Evolutionary conservation across 768 basidiomycete species (phyloP).

Genomic region (Suillus fuscotomentosus): DNA sequence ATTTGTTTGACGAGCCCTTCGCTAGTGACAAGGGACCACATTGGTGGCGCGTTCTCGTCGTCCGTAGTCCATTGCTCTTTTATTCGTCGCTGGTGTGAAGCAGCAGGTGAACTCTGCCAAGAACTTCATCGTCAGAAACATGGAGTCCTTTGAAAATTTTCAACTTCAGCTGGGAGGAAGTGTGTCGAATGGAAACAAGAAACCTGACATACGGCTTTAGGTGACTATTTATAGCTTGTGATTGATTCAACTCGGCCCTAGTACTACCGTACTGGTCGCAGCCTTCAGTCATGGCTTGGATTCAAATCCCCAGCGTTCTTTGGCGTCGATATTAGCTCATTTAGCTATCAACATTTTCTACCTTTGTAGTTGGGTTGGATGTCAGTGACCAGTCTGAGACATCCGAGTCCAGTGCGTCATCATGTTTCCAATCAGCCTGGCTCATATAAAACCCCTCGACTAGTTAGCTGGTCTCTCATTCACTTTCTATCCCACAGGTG

Average conservation of each 20-base stretch:
- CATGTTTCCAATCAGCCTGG: background rate
- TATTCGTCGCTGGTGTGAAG: background rate
- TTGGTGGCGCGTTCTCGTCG: background rate
- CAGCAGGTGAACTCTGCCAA: background rate
- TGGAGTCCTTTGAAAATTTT: no score
- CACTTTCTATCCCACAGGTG: conserved; percentile 1
- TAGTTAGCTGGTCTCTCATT: background rate
- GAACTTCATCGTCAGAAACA: no score
- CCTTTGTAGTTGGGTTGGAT: background rate
- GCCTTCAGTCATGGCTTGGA: background rate
- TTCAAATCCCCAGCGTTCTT: background rate
- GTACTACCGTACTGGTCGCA: no score
- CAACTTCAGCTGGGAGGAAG: no score
- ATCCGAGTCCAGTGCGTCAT: background rate
- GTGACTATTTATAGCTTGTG: no score
- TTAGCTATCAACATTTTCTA: background rate
- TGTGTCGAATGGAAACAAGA: no score
- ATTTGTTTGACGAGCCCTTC: background rate
- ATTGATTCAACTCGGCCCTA: background rate
- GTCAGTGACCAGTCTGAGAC: background rate
- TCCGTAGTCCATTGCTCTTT: background rate
- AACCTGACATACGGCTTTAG: no score
- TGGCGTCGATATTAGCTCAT: background rate
- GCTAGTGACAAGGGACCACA: background rate
- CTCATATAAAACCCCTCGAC: background rate